Conservation (phyloP, 2,329 filamentous ascomycete species). For the Trichophyton simii region DNA sequence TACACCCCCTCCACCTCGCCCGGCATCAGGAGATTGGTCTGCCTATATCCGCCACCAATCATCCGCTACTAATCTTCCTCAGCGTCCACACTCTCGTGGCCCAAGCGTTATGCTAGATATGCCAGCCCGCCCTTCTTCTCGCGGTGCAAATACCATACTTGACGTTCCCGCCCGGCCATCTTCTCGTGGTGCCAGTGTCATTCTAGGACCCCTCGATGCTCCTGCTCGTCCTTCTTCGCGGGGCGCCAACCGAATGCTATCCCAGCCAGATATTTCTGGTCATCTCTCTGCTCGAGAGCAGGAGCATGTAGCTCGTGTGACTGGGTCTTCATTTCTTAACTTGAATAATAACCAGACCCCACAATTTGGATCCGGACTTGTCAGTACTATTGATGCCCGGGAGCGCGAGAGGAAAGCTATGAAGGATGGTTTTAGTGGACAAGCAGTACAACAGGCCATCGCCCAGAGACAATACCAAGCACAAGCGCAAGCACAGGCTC, state of each 20-base stretch:
- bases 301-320: conserved; percentile 73
- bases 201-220: conserved; percentile 34
- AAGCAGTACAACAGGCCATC: conserved; percentile 62
- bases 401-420: conserved; percentile 65
- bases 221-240: conserved; percentile 46
- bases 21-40: conserved; percentile 30
- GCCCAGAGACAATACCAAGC: conserved; percentile 50
- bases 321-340: conserved; percentile 61
- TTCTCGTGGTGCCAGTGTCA: conserved; percentile 46
- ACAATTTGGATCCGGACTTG: conserved; percentile 47
- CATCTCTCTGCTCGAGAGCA: conserved; percentile 77
- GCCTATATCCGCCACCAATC: conserved; percentile 24
- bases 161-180: conserved; percentile 37
- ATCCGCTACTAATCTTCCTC: conserved; percentile 22
- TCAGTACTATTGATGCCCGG: conserved; percentile 66
- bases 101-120: conserved; percentile 39
- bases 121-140: conserved; percentile 45
- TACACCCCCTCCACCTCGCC: conserved; percentile 25
- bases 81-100: conserved; percentile 48
- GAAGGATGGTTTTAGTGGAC: conserved; percentile 55
- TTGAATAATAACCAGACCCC: conserved; percentile 42
- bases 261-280: conserved; percentile 39
- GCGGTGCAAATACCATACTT: conserved; percentile 43
- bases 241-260: conserved; percentile 42
- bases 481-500: conserved; percentile 20